These are phyloP conservation scores for Diutina rugosa DNA, from an alignment of 1,139 yeast species.

Conservation along the genomic window DNA sequence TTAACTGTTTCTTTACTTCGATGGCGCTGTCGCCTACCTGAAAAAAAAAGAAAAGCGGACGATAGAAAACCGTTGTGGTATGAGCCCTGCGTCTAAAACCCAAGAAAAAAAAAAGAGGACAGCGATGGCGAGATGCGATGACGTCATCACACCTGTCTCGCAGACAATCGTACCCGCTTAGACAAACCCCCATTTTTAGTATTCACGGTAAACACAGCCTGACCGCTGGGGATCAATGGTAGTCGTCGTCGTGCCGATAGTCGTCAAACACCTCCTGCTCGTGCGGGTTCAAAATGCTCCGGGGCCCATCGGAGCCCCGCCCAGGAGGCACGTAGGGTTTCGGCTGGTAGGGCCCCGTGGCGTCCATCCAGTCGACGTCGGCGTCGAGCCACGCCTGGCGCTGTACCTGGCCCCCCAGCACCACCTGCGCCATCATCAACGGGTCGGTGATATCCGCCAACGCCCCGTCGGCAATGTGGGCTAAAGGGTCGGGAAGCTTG, in stretches of 20 bases:
- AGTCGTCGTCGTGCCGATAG: constrained; percentile 1
- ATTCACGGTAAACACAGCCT: not conserved
- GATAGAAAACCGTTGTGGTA: not conserved
- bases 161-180: not conserved
- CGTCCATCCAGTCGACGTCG: constrained; percentile 2
- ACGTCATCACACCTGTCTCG: not conserved
- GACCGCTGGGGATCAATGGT: not conserved
- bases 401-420: not conserved
- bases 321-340: not conserved
- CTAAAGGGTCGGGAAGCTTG: constrained; percentile 1
- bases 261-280: constrained; percentile 2
- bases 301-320: not conserved
- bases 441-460: constrained; percentile 1
- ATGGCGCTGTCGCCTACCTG: too few species aligned
- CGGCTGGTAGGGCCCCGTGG: not conserved
- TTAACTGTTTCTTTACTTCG: too few species aligned
- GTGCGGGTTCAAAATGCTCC: not conserved
- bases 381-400: not conserved
- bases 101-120: not conserved
- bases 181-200: not conserved
- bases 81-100: not conserved
- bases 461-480: constrained; percentile 2
- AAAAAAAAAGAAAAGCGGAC: not conserved
- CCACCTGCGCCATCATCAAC: constrained; percentile 2
- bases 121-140: not conserved